A percentile compares a stretch with the other conserved stretches of the same genome.
Conservation (phyloP, 805 yeast genomes). For the Candida silvatica region DNA sequence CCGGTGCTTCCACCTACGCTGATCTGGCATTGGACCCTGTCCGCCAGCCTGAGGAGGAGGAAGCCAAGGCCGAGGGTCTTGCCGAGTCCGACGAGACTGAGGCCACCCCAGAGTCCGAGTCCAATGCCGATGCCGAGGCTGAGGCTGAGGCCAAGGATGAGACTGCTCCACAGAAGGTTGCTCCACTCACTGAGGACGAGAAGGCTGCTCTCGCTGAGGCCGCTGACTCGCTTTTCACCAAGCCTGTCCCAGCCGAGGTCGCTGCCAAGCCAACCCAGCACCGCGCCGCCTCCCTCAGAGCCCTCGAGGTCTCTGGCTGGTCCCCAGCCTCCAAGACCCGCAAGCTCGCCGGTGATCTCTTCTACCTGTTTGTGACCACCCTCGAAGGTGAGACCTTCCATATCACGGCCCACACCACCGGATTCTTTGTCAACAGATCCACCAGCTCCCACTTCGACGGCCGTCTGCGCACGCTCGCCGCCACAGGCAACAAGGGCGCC, state of each 20-base stretch:
- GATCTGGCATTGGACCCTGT: conserved; percentile 29
- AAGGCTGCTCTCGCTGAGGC: conserved; percentile 12
- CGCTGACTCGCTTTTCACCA: conserved; percentile 2
- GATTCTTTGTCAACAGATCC: conserved; percentile 71
- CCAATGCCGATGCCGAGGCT: conserved; percentile 1
- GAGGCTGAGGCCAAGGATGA: conserved; percentile 2
- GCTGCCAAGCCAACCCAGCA: conserved; percentile 26
- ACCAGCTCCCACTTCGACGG: conserved; percentile 68
- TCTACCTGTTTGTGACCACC: conserved; percentile 68
- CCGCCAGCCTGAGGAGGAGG: conserved; percentile 9
- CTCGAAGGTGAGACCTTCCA: conserved; percentile 74
- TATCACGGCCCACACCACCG: conserved; percentile 70
- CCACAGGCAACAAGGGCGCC: conserved; percentile 22
- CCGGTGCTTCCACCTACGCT: conserved; percentile 45
- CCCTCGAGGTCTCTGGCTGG: conserved; percentile 64
- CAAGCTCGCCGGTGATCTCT: conserved; percentile 64
- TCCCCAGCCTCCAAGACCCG: conserved; percentile 70
- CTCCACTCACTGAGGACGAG: conserved; percentile 25
- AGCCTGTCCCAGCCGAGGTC: conserved; percentile 10
- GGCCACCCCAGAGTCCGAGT: neutral
- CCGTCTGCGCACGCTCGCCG: conserved; percentile 19
- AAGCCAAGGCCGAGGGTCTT: conserved; percentile 9
- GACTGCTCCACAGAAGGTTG: conserved; percentile 7
- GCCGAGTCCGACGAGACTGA: conserved; percentile 9
- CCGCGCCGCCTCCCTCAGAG: conserved; percentile 44